Percentiles rank a stretch among this genome's conserved stretches.
Conservation (phyloP, 305 asterid genomes). For the Salvia sclarea region DNA sequence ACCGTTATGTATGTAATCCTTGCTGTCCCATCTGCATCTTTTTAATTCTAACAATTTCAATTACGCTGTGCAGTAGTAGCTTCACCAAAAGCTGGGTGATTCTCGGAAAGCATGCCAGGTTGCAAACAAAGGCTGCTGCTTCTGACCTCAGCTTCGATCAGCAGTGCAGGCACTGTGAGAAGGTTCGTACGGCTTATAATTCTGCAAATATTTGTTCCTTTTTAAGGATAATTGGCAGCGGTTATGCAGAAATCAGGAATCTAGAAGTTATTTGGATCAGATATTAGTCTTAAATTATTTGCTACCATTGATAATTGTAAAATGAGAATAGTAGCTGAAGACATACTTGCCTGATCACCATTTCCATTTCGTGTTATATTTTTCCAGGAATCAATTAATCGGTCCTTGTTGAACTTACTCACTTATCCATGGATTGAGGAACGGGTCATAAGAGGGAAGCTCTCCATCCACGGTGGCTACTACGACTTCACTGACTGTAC, state of each 20-base stretch:
- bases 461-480: slow-evolving; percentile 87
- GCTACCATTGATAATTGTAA: background rate
- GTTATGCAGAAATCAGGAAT: background rate
- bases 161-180: slow-evolving; percentile 96
- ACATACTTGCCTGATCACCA: background rate
- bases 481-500: slow-evolving; percentile 82
- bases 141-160: slow-evolving; percentile 80
- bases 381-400: slow-evolving; percentile 79
- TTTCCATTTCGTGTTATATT: background rate
- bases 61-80: slow-evolving; percentile 64
- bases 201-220: background rate
- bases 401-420: slow-evolving; percentile 73
- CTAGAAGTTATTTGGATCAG: background rate
- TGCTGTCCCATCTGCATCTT: background rate
- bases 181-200: slow-evolving; percentile 47
- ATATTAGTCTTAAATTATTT: background rate
- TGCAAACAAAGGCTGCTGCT: slow-evolving; percentile 66
- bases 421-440: slow-evolving; percentile 87
- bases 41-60: slow-evolving; percentile 27
- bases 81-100: slow-evolving; percentile 80
- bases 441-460: slow-evolving; percentile 59
- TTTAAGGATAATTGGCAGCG: background rate
- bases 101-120: slow-evolving; percentile 64
- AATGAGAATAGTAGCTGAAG: background rate
- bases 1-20: background rate